phyloP scores from a whole-genome alignment of 1,284 basidiomycete genomes.

The Cutaneotrichosporon curvatum region DNA sequence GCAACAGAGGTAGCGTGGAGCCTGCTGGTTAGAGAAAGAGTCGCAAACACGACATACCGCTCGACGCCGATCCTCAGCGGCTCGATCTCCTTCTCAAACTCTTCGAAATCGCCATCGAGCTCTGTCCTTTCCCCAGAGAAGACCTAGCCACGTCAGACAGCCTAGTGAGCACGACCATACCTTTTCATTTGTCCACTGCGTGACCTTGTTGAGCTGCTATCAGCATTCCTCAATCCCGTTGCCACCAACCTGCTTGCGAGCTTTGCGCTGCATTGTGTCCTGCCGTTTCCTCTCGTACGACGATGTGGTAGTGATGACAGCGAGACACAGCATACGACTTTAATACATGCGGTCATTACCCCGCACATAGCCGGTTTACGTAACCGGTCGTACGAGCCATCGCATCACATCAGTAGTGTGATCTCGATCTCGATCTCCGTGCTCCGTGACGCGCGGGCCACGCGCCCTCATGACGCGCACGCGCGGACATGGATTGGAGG shows the following conservation, averaged over 20 bases:
- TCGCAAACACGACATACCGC: conserved; percentile 50
- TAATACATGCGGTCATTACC: not conserved
- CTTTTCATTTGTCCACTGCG: conserved; percentile 46
- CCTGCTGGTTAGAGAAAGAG: conserved; percentile 13
- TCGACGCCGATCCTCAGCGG: conserved; percentile 57
- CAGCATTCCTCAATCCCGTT: not conserved
- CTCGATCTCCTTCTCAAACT: conserved; percentile 64
- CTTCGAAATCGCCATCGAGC: conserved; percentile 58
- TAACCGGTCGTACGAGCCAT: not conserved
- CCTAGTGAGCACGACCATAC: conserved; percentile 8
- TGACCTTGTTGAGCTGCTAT: conserved; percentile 40
- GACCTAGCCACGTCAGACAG: conserved; percentile 46
- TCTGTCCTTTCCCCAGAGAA: conserved; percentile 58
- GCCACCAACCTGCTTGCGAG: conserved; percentile 37
- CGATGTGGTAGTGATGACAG: no score
- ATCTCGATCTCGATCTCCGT: no score
- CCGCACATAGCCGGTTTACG: not conserved
- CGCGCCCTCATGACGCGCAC: no score
- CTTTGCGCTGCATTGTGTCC: conserved; percentile 39
- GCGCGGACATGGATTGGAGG: no score
- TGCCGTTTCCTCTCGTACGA: not conserved
- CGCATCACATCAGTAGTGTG: no score
- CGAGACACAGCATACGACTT: no score
- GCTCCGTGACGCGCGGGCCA: no score
- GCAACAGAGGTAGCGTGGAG: conserved; percentile 42